Evolutionary conservation across 1,284 basidiomycete genomes (phyloP), one percentile per base, ranked within the genome.

Genomic region (Ganoderma resinaceum): DNA sequence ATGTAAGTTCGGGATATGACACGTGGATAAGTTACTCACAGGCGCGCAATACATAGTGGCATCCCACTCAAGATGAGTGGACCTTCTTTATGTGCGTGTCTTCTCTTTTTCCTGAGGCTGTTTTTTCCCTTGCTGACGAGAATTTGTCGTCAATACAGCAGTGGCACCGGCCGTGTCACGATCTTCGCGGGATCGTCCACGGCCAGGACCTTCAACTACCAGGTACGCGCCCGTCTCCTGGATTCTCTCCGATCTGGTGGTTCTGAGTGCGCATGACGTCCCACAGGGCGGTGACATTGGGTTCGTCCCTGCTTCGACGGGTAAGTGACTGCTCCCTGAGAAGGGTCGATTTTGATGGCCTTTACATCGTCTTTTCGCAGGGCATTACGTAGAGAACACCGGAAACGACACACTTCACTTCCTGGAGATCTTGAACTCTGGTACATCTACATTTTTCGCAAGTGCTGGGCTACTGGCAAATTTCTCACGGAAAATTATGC

Each of bases 61-160:
- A 92, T 76, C 90, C 91, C 7, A 91, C 88, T 49, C 83, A 89
- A 76, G 86, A 88, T 72, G 89, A 91, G 79, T 91, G 89, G 89
- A 85, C 82, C 66, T 89, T 86, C 79, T 89, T 79, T 71, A 65
- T 84, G 82, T 83, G 66, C 35, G 80, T 74, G 33, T 14, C 49
- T 38, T 60, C 23, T 29, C 20, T 6, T 20, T 37, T 55, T 55
- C 55, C 55, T 58, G 1, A 16, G 33, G 37, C 11, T 37, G 37
- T 26, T n/a, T 23, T 20, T 38, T 18, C 33, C 37, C 58, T 26
- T 40, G 61, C 68, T 55, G 53, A 66, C 49, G 29, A 40, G 11
- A 38, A 33, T 43, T 68, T 7, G 40, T 40, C 43, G 53, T 46
- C 16, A 18, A 61, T 31, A 42, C 70, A 91, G 88, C 58, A 81